A percentile compares a stretch with the other conserved stretches of the same genome.
These are phyloP conservation scores for Venturia nashicola DNA, from an alignment of 2,329 filamentous ascomycete species.

Conservation along the genomic window DNA sequence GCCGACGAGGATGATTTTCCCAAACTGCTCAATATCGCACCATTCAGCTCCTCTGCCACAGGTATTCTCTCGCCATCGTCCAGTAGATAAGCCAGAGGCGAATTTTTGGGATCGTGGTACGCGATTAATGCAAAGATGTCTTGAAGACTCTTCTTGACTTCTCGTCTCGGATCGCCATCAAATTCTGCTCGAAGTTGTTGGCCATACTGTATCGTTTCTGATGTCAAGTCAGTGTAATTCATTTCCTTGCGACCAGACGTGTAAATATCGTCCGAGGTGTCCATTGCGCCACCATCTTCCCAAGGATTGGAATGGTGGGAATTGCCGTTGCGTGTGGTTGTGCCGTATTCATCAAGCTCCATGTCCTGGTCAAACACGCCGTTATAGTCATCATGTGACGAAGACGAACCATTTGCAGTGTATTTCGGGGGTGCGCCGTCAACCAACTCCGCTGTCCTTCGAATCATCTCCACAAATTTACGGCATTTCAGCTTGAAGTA, in stretches of 20 bases:
- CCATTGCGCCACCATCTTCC: constrained; percentile 23
- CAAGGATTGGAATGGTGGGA: constrained; percentile 18
- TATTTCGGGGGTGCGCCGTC: constrained; percentile 23
- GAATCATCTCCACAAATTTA: constrained; percentile 93
- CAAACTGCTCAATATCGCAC: constrained; percentile 78
- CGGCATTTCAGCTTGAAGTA: constrained; percentile 80
- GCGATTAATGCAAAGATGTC: constrained; percentile 85
- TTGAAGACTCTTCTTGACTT: constrained; percentile 60
- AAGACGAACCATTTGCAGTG: background rate
- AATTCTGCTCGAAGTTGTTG: constrained; percentile 69
- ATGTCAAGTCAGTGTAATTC: constrained; percentile 41
- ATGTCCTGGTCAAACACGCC: constrained; percentile 40
- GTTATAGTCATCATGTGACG: background rate
- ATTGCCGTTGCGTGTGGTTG: constrained; percentile 12
- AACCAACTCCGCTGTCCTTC: constrained; percentile 53
- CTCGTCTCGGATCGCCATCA: constrained; percentile 53
- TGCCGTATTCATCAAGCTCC: constrained; percentile 39
- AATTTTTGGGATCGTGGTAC: constrained; percentile 68
- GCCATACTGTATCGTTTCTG: constrained; percentile 66
- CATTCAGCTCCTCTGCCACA: constrained; percentile 89
- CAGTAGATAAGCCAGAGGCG: constrained; percentile 65
- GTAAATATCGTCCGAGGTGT: constrained; percentile 20
- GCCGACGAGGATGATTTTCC: constrained; percentile 82
- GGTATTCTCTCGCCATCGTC: constrained; percentile 61
- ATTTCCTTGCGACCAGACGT: constrained; percentile 9